phyloP scores from a whole-genome alignment of 1,139 yeast species.

The Pichia cactophila region DNA sequence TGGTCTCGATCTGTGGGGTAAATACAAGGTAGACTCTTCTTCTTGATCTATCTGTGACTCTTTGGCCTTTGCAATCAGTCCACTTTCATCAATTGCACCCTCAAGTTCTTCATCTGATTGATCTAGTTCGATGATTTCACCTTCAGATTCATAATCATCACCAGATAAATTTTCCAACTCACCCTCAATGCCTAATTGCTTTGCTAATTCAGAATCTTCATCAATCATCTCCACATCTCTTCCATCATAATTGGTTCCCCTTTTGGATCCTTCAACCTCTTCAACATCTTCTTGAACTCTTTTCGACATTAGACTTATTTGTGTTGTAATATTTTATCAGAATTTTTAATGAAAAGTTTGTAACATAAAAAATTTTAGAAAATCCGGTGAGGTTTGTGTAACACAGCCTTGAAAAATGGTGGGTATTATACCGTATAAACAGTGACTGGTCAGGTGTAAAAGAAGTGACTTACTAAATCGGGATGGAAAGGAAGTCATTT shows the following conservation, averaged over 20 bases:
- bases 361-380: background rate
- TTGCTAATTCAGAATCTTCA: constrained; percentile 43
- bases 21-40: constrained; percentile 43
- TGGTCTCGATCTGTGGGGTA: constrained; percentile 84
- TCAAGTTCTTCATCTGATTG: constrained; percentile 38
- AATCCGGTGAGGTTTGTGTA: background rate
- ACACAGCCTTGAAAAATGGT: constrained; percentile 5
- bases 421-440: background rate
- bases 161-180: constrained; percentile 93
- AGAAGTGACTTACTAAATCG: background rate
- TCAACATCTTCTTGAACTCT: constrained; percentile 34
- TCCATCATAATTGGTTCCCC: constrained; percentile 23
- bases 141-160: constrained; percentile 92
- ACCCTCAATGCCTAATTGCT: constrained; percentile 43
- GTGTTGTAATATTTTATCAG: background rate
- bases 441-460: background rate
- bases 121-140: constrained; percentile 73
- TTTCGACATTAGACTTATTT: constrained; percentile 45
- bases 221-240: constrained; percentile 24
- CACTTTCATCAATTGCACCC: constrained; percentile 22
- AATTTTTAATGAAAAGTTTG: background rate
- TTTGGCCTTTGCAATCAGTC: constrained; percentile 14
- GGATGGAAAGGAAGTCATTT: constrained; percentile 53
- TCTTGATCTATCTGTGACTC: constrained; percentile 6
- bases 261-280: constrained; percentile 24